Base-by-base conservation (phyloP, 2,329 filamentous ascomycete genomes). In the Aspergillus sp. region DNA sequence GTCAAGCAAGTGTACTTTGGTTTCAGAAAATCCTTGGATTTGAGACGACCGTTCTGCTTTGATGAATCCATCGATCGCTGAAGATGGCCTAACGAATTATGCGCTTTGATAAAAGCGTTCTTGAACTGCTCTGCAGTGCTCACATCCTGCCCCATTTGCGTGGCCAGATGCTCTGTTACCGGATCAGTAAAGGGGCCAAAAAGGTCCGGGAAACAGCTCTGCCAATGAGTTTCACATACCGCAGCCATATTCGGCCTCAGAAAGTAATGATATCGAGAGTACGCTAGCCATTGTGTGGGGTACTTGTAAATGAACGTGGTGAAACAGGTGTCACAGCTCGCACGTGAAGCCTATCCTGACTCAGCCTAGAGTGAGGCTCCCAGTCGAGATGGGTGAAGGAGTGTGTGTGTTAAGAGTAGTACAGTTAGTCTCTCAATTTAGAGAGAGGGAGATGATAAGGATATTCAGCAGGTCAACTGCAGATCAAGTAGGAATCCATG, bases 201-300 rank as follows among this genome's bases (percentile, higher is more conserved):
- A 21, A 15, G 12, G 12, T 36, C 4, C 53, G 59, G 10, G 10
- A 7, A 36, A 54, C 30, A 6, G 21, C 19, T 17, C 8, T 10
- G 21, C 19, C 28, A 49, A 58, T 50, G 10, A 19, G 30, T 25
- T 52, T 48, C 55, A 60, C 76, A 65, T 76, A 79, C 76, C 76
- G 60, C 76, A 79, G 57, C 76, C 76, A 63, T 70, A 79, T 55
- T 75, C 76, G 7, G 76, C 74, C 61, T 77, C 75, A 2, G 74
- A 75, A 13, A 76, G 67, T 30, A 73, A 63, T 30, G 69, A 68
- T 30, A 71, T 65, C 2, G 72, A 75, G 57, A 70, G 68, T n/a
- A 74, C 69, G 36, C 66, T 76, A 19, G 74, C 74, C 72, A 76
- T 74, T 54, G 58, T 65, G 67, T 41, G n/a, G 3, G 38, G 38